Percentiles rank a stretch among this genome's conserved stretches.
These are phyloP conservation scores for Gillenia trifoliata DNA, from an alignment of 306 rosid genomes.

Conservation along the genomic window DNA sequence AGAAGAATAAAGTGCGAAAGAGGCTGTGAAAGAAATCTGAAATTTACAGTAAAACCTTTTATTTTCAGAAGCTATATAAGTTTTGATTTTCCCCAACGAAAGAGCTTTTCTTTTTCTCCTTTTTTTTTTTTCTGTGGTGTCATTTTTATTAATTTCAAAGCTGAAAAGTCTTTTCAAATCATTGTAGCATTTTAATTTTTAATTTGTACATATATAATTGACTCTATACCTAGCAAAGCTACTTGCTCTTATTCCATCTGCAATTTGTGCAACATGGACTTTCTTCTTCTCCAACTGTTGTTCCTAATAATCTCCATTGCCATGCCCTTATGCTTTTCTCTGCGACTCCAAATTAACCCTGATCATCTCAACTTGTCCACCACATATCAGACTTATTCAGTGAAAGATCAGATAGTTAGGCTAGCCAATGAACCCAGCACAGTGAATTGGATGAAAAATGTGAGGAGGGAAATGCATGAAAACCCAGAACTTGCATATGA, in stretches of 20 bases:
- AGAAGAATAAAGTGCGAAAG: too few species aligned
- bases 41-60: too few species aligned
- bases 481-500: slow-evolving; percentile 77
- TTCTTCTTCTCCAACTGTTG: slow-evolving; percentile 11
- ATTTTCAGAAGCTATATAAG: too few species aligned
- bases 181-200: not conserved
- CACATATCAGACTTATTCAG: slow-evolving; percentile 7
- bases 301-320: slow-evolving; percentile 29
- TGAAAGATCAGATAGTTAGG: slow-evolving; percentile 38
- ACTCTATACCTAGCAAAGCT: not conserved
- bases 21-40: too few species aligned
- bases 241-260: not conserved
- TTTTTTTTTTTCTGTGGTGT: not conserved
- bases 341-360: slow-evolving; percentile 16
- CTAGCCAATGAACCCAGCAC: slow-evolving; percentile 45
- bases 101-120: not conserved
- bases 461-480: slow-evolving; percentile 76
- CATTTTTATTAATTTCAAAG: not conserved
- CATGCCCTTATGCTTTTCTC: slow-evolving; percentile 28
- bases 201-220: not conserved
- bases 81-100: not conserved
- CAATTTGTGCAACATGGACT: slow-evolving; percentile 22
- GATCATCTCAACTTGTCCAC: not conserved
- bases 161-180: not conserved
- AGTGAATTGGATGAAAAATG: slow-evolving; percentile 59